Percentiles rank a stretch among this genome's conserved stretches.
Evolutionary conservation across 106 monocot species (phyloP).

Genomic region (Alisma plantagoaquatica): DNA sequence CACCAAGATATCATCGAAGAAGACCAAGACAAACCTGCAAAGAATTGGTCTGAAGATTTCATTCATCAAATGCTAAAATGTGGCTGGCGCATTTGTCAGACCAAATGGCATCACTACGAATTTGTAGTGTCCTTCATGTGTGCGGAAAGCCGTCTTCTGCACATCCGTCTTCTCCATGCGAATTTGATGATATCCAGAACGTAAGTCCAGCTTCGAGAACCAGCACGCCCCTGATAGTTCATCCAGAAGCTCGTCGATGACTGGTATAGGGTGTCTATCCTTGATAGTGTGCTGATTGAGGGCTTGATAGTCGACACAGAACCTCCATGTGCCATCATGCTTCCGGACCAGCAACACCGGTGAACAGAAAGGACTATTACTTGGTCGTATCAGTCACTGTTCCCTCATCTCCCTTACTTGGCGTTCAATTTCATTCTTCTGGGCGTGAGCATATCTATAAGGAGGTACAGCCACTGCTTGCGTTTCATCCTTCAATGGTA

Average conservation of each 20-base stretch:
- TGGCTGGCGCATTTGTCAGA: constrained; percentile 4
- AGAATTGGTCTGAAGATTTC: not conserved
- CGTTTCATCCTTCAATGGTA: not conserved
- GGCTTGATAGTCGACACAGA: too few relatives aligned
- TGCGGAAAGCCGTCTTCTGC: too few relatives aligned
- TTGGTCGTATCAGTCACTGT: not conserved
- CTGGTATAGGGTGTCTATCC: too few relatives aligned
- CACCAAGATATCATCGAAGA: constrained; percentile 5
- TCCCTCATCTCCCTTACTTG: not conserved
- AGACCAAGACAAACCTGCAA: constrained; percentile 1
- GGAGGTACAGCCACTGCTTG: not conserved
- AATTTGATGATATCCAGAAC: constrained; percentile 5
- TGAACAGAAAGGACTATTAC: not conserved
- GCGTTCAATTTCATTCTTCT: not conserved
- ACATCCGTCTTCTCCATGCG: too few relatives aligned
- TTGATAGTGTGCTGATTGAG: too few relatives aligned
- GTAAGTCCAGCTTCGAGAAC: too few relatives aligned
- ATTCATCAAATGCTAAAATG: constrained; percentile 1
- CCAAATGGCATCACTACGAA: constrained; percentile 5
- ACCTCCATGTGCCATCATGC: too few relatives aligned
- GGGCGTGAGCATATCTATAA: not conserved
- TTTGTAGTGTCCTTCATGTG: constrained; percentile 1
- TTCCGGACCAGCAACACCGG: not conserved
- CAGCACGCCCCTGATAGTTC: too few relatives aligned
- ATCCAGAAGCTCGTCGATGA: too few relatives aligned